These are phyloP conservation scores for Dioszegia aurantiaca DNA, from an alignment of 768 basidiomycete genomes.

Conservation along the genomic window DNA sequence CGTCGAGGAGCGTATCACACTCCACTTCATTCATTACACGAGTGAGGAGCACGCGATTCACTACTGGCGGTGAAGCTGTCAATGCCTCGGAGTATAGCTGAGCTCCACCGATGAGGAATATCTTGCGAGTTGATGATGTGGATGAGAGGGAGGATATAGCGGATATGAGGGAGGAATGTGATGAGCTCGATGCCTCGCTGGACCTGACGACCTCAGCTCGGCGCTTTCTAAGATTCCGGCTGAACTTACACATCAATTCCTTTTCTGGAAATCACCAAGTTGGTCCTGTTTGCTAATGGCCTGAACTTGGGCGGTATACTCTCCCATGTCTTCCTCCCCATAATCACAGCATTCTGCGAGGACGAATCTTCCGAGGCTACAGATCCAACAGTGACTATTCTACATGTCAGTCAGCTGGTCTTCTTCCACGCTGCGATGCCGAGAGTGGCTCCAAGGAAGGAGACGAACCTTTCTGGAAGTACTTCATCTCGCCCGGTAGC, in stretches of 20 bases:
- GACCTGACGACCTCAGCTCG: neutral
- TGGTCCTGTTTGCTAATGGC: slow-evolving; percentile 71
- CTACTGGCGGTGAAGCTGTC: slow-evolving; percentile 54
- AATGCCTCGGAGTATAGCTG: slow-evolving; percentile 74
- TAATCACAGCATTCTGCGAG: slow-evolving; percentile 69
- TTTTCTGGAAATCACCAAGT: slow-evolving; percentile 69
- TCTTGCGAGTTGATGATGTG: slow-evolving; percentile 42
- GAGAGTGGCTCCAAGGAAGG: neutral
- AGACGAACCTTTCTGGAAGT: slow-evolving; percentile 77
- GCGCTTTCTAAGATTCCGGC: neutral
- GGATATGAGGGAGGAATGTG: slow-evolving; percentile 25
- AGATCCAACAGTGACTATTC: slow-evolving; percentile 44
- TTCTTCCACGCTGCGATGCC: neutral
- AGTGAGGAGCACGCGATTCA: slow-evolving; percentile 83
- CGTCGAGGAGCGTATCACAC: slow-evolving; percentile 84
- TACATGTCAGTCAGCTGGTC: slow-evolving; percentile 5
- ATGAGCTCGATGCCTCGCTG: neutral
- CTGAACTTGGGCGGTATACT: slow-evolving; percentile 82
- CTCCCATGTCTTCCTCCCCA: slow-evolving; percentile 98
- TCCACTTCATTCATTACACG: slow-evolving; percentile 70
- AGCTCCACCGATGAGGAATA: slow-evolving; percentile 91
- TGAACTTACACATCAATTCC: slow-evolving; percentile 62
- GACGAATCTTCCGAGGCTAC: slow-evolving; percentile 58
- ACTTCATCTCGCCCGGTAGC: slow-evolving; percentile 81
- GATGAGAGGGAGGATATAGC: slow-evolving; percentile 20